Evolutionary conservation across 768 basidiomycete species (phyloP), one percentile per base, ranked within the genome.

Genomic region (Phylloporus sp.): DNA sequence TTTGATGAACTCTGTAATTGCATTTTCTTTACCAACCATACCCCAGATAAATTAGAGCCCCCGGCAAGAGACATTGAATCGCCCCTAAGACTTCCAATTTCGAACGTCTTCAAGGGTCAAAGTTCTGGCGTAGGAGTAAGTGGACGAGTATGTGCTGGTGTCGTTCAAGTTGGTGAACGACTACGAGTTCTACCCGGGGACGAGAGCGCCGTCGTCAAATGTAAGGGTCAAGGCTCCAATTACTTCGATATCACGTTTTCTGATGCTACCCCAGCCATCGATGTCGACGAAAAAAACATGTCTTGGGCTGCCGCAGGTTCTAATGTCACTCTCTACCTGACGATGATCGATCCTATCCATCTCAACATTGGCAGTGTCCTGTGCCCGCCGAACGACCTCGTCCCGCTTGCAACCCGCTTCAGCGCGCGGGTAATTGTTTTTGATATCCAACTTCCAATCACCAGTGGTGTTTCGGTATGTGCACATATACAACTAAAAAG

Each of bases 31-130:
- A 54, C 32, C 20, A 11, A 43, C n/a, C 5, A n/a, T 46, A 53
- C 26, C 27, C 40, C 53, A 93, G 94, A 97, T 70, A 71, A 78
- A 52, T 70, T 97, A 36, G 88, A 90, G 52, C 90, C 93, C 0
- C 95, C 95, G 0, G 62, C 72, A 8, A 78, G 95, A 41, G 86
- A 93, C 47, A 84, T 95, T 42, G 75, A 77, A 4, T 77, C 82
- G 0, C 86, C 95, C 0, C 68, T 95, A 22, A 82, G 97, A 32
- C 76, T 97, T 40, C 97, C 97, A 0, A 81, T 98, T 20, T 88
- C 93, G 12, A 98, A 99, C 65, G 91, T 98, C 4, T 98, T 95
- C 77, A 95, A 86, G 68, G 88, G 90, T 4, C 86, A 87, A 62
- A 82, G 85, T 15, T 82, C 89, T 3, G 81, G 88, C 2, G 82